Percentiles rank a stretch among this genome's conserved stretches.
phyloP scores from a whole-genome alignment of 2,329 filamentous ascomycete species.

The Penicillium sp. region DNA sequence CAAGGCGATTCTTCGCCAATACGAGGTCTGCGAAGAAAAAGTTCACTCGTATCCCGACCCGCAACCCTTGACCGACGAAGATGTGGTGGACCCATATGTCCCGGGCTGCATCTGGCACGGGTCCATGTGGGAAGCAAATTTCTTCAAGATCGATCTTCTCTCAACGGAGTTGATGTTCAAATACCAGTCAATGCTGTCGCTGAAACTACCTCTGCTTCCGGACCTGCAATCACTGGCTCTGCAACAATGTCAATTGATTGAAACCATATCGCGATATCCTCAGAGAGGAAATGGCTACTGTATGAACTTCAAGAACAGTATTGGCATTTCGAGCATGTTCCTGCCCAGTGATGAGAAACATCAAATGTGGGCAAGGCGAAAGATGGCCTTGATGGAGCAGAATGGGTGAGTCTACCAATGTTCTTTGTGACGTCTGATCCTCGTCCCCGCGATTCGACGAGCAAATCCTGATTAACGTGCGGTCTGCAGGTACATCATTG shows the following conservation, averaged over 20 bases:
- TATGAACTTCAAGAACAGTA: conserved; percentile 65
- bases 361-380: conserved; percentile 71
- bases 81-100: conserved; percentile 69
- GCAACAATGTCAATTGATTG: conserved; percentile 69
- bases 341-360: conserved; percentile 69
- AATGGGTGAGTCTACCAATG: conserved; percentile 58
- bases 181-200: conserved; percentile 59
- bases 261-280: conserved; percentile 68
- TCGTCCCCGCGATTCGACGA: neutral
- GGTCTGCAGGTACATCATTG: conserved; percentile 70
- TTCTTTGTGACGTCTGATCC: neutral
- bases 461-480: neutral
- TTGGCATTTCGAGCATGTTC: conserved; percentile 72
- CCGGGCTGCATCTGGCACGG: conserved; percentile 64
- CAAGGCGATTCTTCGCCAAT: conserved; percentile 52
- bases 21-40: conserved; percentile 57
- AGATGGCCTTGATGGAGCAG: conserved; percentile 71
- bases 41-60: conserved; percentile 58
- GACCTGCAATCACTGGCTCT: conserved; percentile 60
- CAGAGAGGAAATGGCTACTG: conserved; percentile 63
- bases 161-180: conserved; percentile 75
- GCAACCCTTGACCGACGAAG: conserved; percentile 50
- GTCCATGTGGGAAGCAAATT: conserved; percentile 67
- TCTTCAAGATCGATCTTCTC: conserved; percentile 69
- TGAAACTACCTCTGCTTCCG: conserved; percentile 45